Base-by-base conservation (phyloP, 257 asterid species). In the Solanum piurae region DNA sequence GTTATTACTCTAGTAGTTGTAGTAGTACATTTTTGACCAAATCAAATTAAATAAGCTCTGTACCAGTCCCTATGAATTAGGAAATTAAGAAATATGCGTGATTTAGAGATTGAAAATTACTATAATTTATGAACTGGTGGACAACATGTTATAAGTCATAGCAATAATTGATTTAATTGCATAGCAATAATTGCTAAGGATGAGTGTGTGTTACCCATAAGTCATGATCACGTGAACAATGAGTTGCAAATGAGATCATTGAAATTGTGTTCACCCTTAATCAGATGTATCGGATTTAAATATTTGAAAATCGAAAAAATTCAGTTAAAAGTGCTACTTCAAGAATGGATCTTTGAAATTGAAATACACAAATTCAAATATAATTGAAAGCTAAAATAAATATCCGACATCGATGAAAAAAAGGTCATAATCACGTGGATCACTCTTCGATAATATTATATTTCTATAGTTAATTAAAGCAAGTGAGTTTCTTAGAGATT, bases 231-330 rank as follows among this genome's bases (percentile, higher is more conserved):
- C 23, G 1, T 38, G 10, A 68, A 68, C 11, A 55, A 18, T 27
- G 5, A 12, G 4, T 68, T 68, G 36, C 31, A 0, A 0, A 13
- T 12, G 3, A 6, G 9, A 27, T 27, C 0, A 12, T 27, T 12
- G 0, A 25, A 0, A 27, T 68, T 6, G 5, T 13, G 29, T 12
- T 12, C 16, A 25, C 8, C 0, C 4, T 66, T 66, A 12, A 13
- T 27, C 2, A 6, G 4, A 64, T 23, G 0, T n/a, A 23, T 64
- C 0, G 1, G 0, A 0, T 20, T 9, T 4, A 23, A 23, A 0
- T 9, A 0, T 62, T 23, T 9, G 13, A 0, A 9, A 62, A 62
- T 9, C 0, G 0, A 62, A 58, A 58, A 8, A 7, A 21, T 3
- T 20, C 0, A 20, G 0, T 58, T 21, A 9, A 0, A 9, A 10